Base-by-base conservation (phyloP, 192 early-diverging fungal species). In the Linnemannia schmuckeri region DNA sequence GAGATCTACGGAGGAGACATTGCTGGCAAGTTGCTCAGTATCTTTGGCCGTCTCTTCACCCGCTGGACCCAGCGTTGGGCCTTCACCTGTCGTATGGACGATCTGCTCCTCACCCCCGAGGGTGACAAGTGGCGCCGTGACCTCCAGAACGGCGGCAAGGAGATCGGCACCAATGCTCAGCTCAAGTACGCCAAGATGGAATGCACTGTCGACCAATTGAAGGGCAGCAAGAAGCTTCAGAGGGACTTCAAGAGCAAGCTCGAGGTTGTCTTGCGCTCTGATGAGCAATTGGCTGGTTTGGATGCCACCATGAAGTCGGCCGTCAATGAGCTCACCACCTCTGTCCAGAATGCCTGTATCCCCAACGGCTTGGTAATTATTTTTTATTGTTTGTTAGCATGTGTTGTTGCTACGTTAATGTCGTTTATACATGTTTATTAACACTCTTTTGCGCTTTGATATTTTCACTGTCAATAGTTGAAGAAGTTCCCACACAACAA, bases 51-150 rank as follows among this genome's bases (percentile, higher is more conserved):
- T 42, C 87, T 99, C 72, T 98, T 99, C 89, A 95, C 97, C 20
- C 91, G 91, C 41, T 99, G 97, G 88, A 90, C 96, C 18, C 98
- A 99, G 88, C 91, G 93, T 75, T 93, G 91, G 74, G 99, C 97
- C 30, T 99, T 99, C 88, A 94, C 95, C 66, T 99, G 99, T 90
- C 94, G 99, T 77, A 98, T 99, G 97, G 98, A 99, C 85, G 99
- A 99, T 94, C 92, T 99, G 91, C 89, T 93, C 61, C 91, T 99
- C 42, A 99, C 95, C 33, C 84, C 84, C 12, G 92, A 95, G 83
- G 99, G 98, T 44, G 94, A 99, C 82, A 86, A 85, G 38, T 85
- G 91, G 44, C 93, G 99, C 75, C 92, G 93, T 44, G 93, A 94
- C 33, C 90, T 98, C 37, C 93, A 99, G 76, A 80, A 91, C 37